Percentiles rank a stretch among this genome's conserved stretches.
phyloP scores from a whole-genome alignment of 306 rosid species.

The Ochetophila trinervis region DNA sequence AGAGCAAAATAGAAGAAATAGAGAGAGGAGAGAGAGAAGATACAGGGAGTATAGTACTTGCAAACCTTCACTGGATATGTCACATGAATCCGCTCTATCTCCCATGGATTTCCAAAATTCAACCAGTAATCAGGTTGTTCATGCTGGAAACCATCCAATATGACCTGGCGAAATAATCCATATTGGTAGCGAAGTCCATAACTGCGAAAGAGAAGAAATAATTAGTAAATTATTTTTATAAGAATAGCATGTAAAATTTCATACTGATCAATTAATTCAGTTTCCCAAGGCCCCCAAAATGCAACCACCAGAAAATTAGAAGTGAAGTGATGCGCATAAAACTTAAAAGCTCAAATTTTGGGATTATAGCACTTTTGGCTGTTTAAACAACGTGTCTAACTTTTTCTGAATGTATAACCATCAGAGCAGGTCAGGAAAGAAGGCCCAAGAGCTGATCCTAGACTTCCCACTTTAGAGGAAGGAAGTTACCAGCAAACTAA shows the following conservation, averaged over 20 bases:
- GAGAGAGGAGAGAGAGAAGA: too few relatives aligned
- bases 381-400: neutral
- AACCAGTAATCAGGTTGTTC: constrained; percentile 81
- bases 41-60: constrained; percentile 18
- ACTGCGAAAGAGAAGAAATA: constrained; percentile 35
- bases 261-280: neutral
- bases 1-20: constrained; percentile 3
- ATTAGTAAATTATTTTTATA: neutral
- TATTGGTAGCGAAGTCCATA: constrained; percentile 68
- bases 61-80: constrained; percentile 73
- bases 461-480: constrained; percentile 6
- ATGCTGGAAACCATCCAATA: constrained; percentile 68
- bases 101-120: constrained; percentile 83
- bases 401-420: too few relatives aligned
- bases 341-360: neutral
- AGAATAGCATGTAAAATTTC: neutral
- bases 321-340: neutral
- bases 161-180: constrained; percentile 69
- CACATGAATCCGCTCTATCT: constrained; percentile 64
- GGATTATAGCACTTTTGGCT: neutral
- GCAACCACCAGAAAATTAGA: neutral
- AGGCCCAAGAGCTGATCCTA: neutral
- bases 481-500: neutral
- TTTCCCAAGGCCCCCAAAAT: neutral
- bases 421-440: neutral